Evolutionary conservation across 2,329 filamentous ascomycete genomes (phyloP).

Genomic region (Fusarium palustre): DNA sequence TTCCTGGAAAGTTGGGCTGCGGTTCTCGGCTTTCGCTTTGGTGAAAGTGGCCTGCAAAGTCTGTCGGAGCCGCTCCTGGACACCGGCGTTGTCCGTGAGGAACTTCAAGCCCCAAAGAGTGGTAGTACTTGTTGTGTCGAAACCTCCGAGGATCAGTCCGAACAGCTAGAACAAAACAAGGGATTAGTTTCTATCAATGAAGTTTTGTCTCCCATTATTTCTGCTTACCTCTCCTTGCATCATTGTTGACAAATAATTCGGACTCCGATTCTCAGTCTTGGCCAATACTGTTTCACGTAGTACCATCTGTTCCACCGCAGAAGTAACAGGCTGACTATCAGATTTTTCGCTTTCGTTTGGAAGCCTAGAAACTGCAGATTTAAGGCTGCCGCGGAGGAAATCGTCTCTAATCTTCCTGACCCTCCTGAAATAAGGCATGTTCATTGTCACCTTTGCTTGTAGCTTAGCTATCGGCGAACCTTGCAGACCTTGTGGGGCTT

Average conservation of each 20-base stretch:
- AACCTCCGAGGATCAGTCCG: not conserved
- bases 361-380: not conserved
- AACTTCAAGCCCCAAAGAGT: not conserved
- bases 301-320: not conserved
- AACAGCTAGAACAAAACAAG: not conserved
- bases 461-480: not conserved
- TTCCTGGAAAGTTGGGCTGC: not conserved
- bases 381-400: not conserved
- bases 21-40: not conserved
- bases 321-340: not conserved
- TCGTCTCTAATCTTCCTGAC: not conserved
- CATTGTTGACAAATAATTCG: not conserved
- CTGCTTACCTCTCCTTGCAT: not conserved
- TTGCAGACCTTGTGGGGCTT: not conserved
- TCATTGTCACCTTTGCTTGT: not conserved
- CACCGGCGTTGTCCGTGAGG: not conserved
- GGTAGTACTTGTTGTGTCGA: not conserved
- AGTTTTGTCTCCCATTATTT: rapidly evolving
- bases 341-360: not conserved
- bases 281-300: not conserved
- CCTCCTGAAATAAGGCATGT: not conserved
- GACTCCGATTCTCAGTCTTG: not conserved
- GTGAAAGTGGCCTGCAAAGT: not conserved
- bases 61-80: not conserved
- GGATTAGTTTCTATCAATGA: not conserved